phyloP scores from a whole-genome alignment of 2,329 filamentous ascomycete species.

The Aspergillus eucalypticola region DNA sequence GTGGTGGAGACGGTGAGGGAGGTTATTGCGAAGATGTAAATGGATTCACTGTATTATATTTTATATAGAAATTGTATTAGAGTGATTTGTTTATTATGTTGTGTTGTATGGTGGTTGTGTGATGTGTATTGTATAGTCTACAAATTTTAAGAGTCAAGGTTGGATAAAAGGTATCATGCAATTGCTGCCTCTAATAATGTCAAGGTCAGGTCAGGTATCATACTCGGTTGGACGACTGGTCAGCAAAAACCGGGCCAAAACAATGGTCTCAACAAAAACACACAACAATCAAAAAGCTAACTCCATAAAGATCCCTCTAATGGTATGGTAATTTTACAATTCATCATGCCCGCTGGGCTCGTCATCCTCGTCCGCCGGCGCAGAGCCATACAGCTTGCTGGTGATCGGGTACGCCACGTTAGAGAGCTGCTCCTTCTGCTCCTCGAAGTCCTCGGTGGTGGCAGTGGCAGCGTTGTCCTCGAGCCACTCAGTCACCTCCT shows the following conservation, averaged over 20 bases:
- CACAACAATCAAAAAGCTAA: slow-evolving; percentile 12
- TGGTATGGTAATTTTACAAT: slow-evolving; percentile 59
- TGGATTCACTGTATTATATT: not conserved
- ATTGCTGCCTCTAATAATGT: not conserved
- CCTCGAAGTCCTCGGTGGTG: slow-evolving; percentile 90
- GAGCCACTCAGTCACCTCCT: slow-evolving; percentile 96
- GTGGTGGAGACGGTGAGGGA: slow-evolving; percentile 69
- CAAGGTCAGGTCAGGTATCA: slow-evolving; percentile 10
- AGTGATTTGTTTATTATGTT: not conserved
- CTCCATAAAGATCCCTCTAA: slow-evolving; percentile 39
- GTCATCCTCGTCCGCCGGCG: slow-evolving; percentile 67
- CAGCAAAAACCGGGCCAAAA: slow-evolving; percentile 26
- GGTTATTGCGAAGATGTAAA: slow-evolving; percentile 34
- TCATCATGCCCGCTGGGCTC: slow-evolving; percentile 72
- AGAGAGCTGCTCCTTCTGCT: slow-evolving; percentile 99
- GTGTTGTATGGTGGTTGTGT: not conserved
- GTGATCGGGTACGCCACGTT: slow-evolving; percentile 98
- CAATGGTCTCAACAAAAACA: slow-evolving; percentile 15
- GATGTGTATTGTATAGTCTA: not conserved
- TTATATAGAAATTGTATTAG: no score
- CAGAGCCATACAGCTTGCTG: slow-evolving; percentile 86
- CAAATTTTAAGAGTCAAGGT: not conserved
- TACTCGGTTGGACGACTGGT: not conserved
- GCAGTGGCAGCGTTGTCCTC: slow-evolving; percentile 90
- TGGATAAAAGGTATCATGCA: not conserved